Base-by-base conservation (phyloP, 2,329 filamentous ascomycete genomes). In the Chaetomium sp. region DNA sequence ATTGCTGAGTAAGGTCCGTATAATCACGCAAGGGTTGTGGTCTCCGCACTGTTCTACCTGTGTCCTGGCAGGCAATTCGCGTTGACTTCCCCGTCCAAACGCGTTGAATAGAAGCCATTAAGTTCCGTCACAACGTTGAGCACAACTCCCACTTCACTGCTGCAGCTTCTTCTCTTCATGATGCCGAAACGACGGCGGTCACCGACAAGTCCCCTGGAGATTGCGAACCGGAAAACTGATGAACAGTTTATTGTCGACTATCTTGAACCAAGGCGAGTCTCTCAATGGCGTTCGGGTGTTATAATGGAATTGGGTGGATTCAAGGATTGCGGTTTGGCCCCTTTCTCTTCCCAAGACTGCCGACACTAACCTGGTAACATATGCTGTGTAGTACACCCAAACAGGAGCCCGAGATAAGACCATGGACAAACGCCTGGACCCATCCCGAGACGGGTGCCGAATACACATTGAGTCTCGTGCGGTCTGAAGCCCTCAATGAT, bases 181-280 rank as follows among this genome's bases (percentile, higher is more conserved):
- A 56, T 32, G 19, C 37, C 55, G 10, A 71, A 68, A 53, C 68
- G 70, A 34, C 66, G 58, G 49, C 64, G 65, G 45, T 63, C 63
- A 11, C 48, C 60, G 2, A 59, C 60, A 38, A 56, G 52, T 49
- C 61, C 60, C 1, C 75, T 85, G 40, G 76, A 80, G 32, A 61
- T 62, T 33, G 79, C 76, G 14, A 82, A 81, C 58, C 62, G 62
- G 32, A 76, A 76, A 58, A 64, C 67, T 0, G 73, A 82, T 50
- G 69, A 73, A 0, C 70, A 74, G 0, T 85, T 84, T 61, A 62
- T 79, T 12, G 60, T 65, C 27, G 69, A 76, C 11, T 79, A 82
- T 59, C 57, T 84, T 7, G 69, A 70, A 40, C 72, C 74, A 14
- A 65, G 61, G 72, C 65, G 10, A 52, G 47, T 52, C 43, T 3